Evolutionary conservation across 495 filamentous ascomycete genomes (phyloP), one percentile per base, ranked within the genome.

Genomic region (Aspergillus nidulans): DNA sequence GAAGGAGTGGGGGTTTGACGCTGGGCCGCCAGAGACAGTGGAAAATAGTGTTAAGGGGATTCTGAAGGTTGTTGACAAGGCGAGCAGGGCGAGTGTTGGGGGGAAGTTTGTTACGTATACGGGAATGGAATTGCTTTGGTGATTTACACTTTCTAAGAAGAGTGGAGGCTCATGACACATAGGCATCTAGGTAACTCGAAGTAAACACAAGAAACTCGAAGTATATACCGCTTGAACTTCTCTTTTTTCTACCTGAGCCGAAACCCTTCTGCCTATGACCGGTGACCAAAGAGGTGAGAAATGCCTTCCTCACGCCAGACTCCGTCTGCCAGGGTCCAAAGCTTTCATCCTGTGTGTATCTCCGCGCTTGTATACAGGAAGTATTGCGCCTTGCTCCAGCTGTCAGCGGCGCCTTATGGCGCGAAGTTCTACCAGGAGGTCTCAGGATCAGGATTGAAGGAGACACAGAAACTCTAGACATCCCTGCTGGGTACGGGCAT

Each of bases 341-440:
- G 36, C 76, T 82, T 2, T 77, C 52, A 13, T 52, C 49, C 9
- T 79, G 74, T 58, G 21, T 56, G 7, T 63, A 60, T 39, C 53
- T 68, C n/a, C 59, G 52, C 20, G 65, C 64, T 3, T 80, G 85
- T 67, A 83, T 90, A 61, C 86, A 90, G 64, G 88, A 91, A 58
- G 74, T 83, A 6, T 80, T 91, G 76, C 83, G 88, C 38, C 69
- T 91, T 52, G 80, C 81, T 0, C 88, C 88, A 13, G 77, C 86
- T 0, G 85, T 89, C 4, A 71, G 76, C 26, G 81, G 79, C 10
- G 68, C 80, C 3, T 65, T 88, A 6, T 45, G 34, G 26, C 77
- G 86, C 41, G 65, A 85, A 36, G 82, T 86, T 4, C 83, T 81
- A 1, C 59, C 67, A 21, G 72, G 75, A 9, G 87, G 87, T 9